phyloP scores from a whole-genome alignment of 805 yeast genomes.

The Candida sphagnicola region DNA sequence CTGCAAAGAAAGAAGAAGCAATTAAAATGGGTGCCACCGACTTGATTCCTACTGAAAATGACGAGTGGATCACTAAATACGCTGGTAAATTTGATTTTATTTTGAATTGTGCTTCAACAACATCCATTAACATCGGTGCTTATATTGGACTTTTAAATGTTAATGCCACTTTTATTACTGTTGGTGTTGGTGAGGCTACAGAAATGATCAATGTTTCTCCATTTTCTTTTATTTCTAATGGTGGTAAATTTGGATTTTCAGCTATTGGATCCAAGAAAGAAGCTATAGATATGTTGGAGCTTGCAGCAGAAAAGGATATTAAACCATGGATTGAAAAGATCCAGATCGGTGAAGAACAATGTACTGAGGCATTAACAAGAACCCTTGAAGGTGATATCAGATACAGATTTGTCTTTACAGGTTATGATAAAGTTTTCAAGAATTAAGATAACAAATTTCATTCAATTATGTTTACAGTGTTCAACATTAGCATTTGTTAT shows the following conservation, averaged over 20 bases:
- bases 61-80: slow-evolving; percentile 34
- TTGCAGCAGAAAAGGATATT: slow-evolving; percentile 34
- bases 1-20: slow-evolving; percentile 28
- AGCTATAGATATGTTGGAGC: slow-evolving; percentile 31
- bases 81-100: slow-evolving; percentile 46
- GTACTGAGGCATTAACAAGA: slow-evolving; percentile 31
- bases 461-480: too few species aligned
- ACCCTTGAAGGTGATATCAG: slow-evolving; percentile 32
- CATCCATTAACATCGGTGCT: slow-evolving; percentile 47
- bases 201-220: slow-evolving; percentile 19
- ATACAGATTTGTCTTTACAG: slow-evolving; percentile 57
- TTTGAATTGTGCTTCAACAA: slow-evolving; percentile 49
- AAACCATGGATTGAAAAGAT: slow-evolving; percentile 34
- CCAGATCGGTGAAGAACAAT: slow-evolving; percentile 30
- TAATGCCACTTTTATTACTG: slow-evolving; percentile 23
- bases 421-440: slow-evolving; percentile 45
- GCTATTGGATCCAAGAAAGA: slow-evolving; percentile 34
- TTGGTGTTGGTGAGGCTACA: slow-evolving; percentile 25
- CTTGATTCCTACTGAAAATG: slow-evolving; percentile 47
- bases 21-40: slow-evolving; percentile 27
- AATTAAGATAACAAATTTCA: too few species aligned
- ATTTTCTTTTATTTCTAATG: slow-evolving; percentile 24
- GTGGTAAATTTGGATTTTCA: slow-evolving; percentile 26
- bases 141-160: slow-evolving; percentile 37
- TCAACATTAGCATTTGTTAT: too few species aligned